phyloP scores from a whole-genome alignment of 148 eudicot genomes.

The Pouteria glomerata region DNA sequence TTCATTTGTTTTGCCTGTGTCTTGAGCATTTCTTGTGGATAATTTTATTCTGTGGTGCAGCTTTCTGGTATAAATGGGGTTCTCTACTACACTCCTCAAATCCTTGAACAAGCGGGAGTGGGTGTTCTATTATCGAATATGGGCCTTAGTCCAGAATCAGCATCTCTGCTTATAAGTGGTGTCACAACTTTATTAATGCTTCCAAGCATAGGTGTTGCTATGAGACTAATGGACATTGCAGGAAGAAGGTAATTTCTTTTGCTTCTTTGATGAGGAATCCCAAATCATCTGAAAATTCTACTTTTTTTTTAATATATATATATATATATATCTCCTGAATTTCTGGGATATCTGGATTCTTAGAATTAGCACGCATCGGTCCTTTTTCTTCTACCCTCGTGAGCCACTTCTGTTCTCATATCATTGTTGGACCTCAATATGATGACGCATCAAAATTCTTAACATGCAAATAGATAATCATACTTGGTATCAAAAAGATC shows the following conservation, averaged over 20 bases:
- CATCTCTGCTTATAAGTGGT: slow-evolving; percentile 70
- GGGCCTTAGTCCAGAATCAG: slow-evolving; percentile 66
- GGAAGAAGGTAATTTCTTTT: slow-evolving; percentile 63
- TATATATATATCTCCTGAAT: too few species aligned
- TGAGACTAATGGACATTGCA: slow-evolving; percentile 77
- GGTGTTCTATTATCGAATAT: slow-evolving; percentile 63
- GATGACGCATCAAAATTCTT: too few species aligned
- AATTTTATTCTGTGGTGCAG: slow-evolving; percentile 24
- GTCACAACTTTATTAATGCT: slow-evolving; percentile 78
- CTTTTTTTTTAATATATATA: too few species aligned
- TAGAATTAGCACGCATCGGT: neutral
- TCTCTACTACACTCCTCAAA: slow-evolving; percentile 84
- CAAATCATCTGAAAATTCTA: neutral
- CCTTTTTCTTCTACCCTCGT: neutral
- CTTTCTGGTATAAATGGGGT: slow-evolving; percentile 91
- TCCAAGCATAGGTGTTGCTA: slow-evolving; percentile 74
- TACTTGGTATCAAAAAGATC: neutral
- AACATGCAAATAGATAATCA: neutral
- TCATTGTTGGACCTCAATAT: neutral
- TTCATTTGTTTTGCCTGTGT: neutral
- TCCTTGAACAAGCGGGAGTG: slow-evolving; percentile 83
- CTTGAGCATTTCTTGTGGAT: slow-evolving; percentile 3
- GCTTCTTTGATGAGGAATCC: neutral
- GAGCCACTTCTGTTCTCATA: neutral
- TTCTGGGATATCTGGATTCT: neutral